Evolutionary conservation across 73 alveolate genomes (phyloP).

Genomic region (Paramecium pentaurelia): DNA sequence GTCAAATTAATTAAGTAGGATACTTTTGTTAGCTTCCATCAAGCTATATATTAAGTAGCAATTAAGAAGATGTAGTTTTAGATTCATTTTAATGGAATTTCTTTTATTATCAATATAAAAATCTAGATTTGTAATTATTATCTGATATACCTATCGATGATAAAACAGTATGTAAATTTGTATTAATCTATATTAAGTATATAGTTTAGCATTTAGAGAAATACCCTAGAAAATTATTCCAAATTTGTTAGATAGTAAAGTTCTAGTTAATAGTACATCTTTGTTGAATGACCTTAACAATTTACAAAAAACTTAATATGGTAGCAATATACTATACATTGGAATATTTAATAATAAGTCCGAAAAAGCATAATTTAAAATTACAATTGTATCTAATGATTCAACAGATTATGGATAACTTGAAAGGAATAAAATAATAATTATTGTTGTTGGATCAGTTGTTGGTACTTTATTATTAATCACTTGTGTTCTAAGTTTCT

Average conservation of each 20-base stretch:
- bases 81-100: neutral
- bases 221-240: neutral
- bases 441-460: neutral
- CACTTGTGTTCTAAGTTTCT: neutral
- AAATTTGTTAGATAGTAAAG: neutral
- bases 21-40: neutral
- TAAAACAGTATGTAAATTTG: neutral
- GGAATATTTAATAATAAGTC: neutral
- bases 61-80: neutral
- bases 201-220: neutral
- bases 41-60: neutral
- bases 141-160: neutral
- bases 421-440: conserved; percentile 7
- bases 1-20: neutral
- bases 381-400: neutral
- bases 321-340: neutral
- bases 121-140: neutral
- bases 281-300: neutral
- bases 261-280: neutral
- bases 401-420: neutral
- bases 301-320: neutral
- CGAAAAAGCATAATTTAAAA: neutral
- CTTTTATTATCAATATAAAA: neutral
- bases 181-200: neutral
- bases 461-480: neutral